phyloP scores from a whole-genome alignment of 305 asterid species.

The Ilex paraguariensis region DNA sequence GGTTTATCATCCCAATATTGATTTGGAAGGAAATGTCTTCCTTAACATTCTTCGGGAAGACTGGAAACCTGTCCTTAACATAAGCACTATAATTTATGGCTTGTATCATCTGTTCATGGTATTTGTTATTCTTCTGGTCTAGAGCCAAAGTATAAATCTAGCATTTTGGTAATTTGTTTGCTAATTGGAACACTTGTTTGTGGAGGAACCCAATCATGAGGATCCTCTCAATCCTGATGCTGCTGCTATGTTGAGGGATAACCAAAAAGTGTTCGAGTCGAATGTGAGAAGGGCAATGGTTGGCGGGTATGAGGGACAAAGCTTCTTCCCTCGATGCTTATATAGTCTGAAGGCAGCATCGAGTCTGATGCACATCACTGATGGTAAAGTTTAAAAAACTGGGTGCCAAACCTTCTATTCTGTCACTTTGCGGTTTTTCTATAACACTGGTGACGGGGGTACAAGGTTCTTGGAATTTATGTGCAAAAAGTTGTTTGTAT shows the following conservation, averaged over 20 bases:
- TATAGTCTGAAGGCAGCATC: conserved; percentile 10
- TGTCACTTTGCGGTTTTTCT: conserved; percentile 24
- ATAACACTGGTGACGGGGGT: conserved; percentile 20
- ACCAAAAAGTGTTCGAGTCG: conserved; percentile 43
- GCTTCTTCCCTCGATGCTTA: conserved; percentile 37
- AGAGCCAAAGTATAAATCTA: not conserved
- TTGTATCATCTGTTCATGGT: conserved; percentile 91
- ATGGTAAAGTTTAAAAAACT: conserved; percentile 31
- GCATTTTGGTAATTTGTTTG: not conserved
- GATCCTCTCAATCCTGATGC: conserved; percentile 61
- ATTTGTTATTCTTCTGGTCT: conserved; percentile 4
- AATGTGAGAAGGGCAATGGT: conserved; percentile 49
- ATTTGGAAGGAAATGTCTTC: conserved; percentile 96
- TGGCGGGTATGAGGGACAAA: conserved; percentile 49
- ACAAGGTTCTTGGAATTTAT: conserved; percentile 13
- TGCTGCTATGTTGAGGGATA: conserved; percentile 55
- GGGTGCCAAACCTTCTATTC: conserved; percentile 14
- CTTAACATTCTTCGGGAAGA: conserved; percentile 98
- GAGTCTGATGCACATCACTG: conserved; percentile 3
- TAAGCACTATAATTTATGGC: conserved; percentile 82
- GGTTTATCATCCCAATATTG: conserved; percentile 99
- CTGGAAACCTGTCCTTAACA: conserved; percentile 96
- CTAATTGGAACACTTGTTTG: not conserved
- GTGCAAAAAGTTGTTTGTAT: conserved; percentile 31
- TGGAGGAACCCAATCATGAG: conserved; percentile 58